Evolutionary conservation across 1,139 yeast genomes (phyloP).

Genomic region (Saccharomycopsis phalli): DNA sequence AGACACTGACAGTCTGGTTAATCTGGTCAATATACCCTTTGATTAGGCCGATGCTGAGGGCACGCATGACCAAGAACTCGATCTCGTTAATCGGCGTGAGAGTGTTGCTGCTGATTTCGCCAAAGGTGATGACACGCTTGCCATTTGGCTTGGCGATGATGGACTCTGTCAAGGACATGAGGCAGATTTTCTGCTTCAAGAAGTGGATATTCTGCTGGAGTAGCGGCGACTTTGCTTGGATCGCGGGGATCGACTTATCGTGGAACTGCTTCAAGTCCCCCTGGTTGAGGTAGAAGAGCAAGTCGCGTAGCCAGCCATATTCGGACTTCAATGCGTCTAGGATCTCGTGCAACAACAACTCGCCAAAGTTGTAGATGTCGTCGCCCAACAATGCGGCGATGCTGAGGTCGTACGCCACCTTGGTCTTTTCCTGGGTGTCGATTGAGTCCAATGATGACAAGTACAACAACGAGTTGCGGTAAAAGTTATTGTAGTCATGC

Average conservation of each 20-base stretch:
- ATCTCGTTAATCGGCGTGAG: slow-evolving; percentile 55
- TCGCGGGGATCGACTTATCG: slow-evolving; percentile 29
- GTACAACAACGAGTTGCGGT: slow-evolving; percentile 55
- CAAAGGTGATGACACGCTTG: slow-evolving; percentile 63
- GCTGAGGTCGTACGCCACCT: slow-evolving; percentile 72
- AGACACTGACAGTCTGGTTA: slow-evolving; percentile 62
- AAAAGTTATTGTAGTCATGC: slow-evolving; percentile 63
- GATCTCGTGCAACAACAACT: slow-evolving; percentile 82
- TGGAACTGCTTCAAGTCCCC: slow-evolving; percentile 68
- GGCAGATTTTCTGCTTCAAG: slow-evolving; percentile 81
- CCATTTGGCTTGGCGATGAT: slow-evolving; percentile 73
- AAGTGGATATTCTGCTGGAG: slow-evolving; percentile 55
- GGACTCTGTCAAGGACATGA: slow-evolving; percentile 84
- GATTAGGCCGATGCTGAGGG: slow-evolving; percentile 73
- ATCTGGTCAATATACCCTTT: slow-evolving; percentile 88
- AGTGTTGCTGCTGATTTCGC: slow-evolving; percentile 70
- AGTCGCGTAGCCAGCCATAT: slow-evolving; percentile 65
- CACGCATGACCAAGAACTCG: slow-evolving; percentile 86
- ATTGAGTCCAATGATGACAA: slow-evolving; percentile 48
- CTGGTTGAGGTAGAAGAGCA: slow-evolving; percentile 61
- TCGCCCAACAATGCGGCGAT: slow-evolving; percentile 88
- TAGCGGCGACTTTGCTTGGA: slow-evolving; percentile 45
- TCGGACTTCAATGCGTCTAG: slow-evolving; percentile 45
- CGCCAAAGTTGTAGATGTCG: slow-evolving; percentile 91
- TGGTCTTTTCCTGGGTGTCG: slow-evolving; percentile 41